Base-by-base conservation (phyloP, 768 basidiomycete genomes). In the Lactarius trivialis region DNA sequence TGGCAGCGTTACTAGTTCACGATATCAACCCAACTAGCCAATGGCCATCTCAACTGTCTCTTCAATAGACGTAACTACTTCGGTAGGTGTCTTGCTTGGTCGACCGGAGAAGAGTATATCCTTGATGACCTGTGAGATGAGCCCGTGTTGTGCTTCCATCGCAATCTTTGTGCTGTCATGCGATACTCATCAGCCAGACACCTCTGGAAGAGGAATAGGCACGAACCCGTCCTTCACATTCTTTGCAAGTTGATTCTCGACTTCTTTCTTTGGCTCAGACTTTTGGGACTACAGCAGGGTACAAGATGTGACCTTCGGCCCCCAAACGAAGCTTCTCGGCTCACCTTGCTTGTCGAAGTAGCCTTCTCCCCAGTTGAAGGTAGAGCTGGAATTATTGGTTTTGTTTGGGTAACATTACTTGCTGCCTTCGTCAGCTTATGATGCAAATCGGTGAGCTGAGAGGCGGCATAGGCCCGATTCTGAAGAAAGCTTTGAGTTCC, bases 401-500 rank as follows among this genome's bases (percentile, higher is more conserved):
- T 82, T 4, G 90, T 87, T 33, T 73, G 78, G 1, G 76, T 68
- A 0, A 91, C 82, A 2, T 81, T 71, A 1, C 73, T 70, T 65
- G 87, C 85, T 3, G 89, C 89, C 69, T 86, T 91, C 2, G 81
- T 74, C 19, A 99, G 78, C 73, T 98, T 99, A 75, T 93, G 86
- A 58, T 93, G 89, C 37, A 98, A 75, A 75, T 98, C 97, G 21
- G 82, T 76, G 2, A 98, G 80, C 71, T 98, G 96, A 0, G 92
- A 89, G 0, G 93, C 93, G 3, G 93, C 88, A 72, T 98, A 98
- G 58, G 89, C 88, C 41, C 93, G 88, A 69, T 97, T 98, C 96
- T 99, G 68, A 8, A n/a, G 24, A 19, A 30, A 34, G 8, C 2
- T 1, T 34, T 63, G 17, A 54, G 34, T 21, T 24, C n/a, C 1